Base-by-base conservation (phyloP, 345 rosid genomes). In the Geranium brycei region DNA sequence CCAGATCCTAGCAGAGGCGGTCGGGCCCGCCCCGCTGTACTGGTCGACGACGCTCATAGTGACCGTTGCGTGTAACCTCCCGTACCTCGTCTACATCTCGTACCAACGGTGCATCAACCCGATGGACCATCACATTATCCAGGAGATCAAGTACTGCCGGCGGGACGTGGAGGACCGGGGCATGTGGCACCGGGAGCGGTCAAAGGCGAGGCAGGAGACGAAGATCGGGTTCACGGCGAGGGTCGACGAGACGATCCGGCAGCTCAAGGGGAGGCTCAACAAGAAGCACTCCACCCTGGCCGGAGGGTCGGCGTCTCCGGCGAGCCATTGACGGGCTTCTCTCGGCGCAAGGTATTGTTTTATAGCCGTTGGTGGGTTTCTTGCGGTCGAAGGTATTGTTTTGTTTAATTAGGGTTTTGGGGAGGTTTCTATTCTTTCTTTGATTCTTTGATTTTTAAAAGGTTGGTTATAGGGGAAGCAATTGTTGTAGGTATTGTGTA, bases 91-190 rank as follows among this genome's bases (percentile, higher is more conserved):
- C 47, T 89, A 95, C 77, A 79, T 95, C 12, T 76, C 95, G 3
- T 82, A 80, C 78, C 99, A 95, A 63, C 84, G 99, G 71, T 83
- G 82, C 68, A 78, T 87, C 75, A 73, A 91, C 57, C 97, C 99
- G 1, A 62, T 95, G 88, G 99, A 95, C 72, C 99, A 95, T 79
- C 99, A 95, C 61, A 85, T 95, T 75, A 91, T 95, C 67, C 99
- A 95, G 78, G 99, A 95, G 76, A 95, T 95, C 73, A 95, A 91
- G 74, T 84, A 84, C 79, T 91, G 81, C 73, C 83, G 67, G 75
- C 84, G 88, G 61, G 99, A 95, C 11, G 78, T 85, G 0, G 83
- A 85, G 77, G 99, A 95, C 61, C 77, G 78, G 53, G 72, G 73
- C 57, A 81, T 95, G 91, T 95, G 96, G 99, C 78, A 78, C 3